These are phyloP conservation scores for Corynascus novoguineensis DNA, from an alignment of 495 filamentous ascomycete species.

Conservation along the genomic window DNA sequence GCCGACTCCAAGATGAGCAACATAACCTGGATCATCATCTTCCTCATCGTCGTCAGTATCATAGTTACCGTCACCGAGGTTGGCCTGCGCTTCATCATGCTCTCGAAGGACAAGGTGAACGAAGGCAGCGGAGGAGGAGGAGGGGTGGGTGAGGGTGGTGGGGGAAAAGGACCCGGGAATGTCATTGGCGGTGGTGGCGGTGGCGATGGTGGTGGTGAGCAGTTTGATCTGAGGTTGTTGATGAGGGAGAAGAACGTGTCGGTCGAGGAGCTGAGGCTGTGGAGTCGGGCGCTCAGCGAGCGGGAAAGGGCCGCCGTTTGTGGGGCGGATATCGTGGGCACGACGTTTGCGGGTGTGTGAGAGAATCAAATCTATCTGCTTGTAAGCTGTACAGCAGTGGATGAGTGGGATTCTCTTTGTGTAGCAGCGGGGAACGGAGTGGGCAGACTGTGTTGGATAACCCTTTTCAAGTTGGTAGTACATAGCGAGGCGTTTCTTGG, in stretches of 20 bases:
- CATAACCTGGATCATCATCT: slow-evolving; percentile 97
- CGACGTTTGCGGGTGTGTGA: slow-evolving; percentile 37
- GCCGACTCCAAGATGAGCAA: slow-evolving; percentile 88
- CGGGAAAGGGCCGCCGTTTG: slow-evolving; percentile 43
- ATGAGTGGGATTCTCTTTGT: not conserved
- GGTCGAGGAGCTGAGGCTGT: slow-evolving; percentile 34
- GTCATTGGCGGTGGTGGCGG: slow-evolving; percentile 11
- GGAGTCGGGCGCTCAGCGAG: slow-evolving; percentile 33
- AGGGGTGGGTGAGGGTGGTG: not conserved
- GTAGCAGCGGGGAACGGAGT: not conserved
- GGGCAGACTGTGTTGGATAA: not conserved
- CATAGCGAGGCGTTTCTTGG: slow-evolving; percentile 7
- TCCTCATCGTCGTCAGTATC: slow-evolving; percentile 86
- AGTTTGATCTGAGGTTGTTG: slow-evolving; percentile 22
- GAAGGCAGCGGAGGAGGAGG: not conserved
- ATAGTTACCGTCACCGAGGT: slow-evolving; percentile 87
- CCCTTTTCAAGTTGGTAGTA: not conserved
- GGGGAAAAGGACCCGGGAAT: slow-evolving; percentile 2
- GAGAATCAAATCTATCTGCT: too few relatives aligned
- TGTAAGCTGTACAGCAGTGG: too few relatives aligned
- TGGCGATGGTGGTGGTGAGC: slow-evolving; percentile 1
- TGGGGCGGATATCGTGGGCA: slow-evolving; percentile 38
- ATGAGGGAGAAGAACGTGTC: slow-evolving; percentile 34
- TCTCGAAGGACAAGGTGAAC: slow-evolving; percentile 42
- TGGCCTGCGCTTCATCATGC: slow-evolving; percentile 74